phyloP scores from a whole-genome alignment of 768 basidiomycete species.

The Chalciporus chontae region DNA sequence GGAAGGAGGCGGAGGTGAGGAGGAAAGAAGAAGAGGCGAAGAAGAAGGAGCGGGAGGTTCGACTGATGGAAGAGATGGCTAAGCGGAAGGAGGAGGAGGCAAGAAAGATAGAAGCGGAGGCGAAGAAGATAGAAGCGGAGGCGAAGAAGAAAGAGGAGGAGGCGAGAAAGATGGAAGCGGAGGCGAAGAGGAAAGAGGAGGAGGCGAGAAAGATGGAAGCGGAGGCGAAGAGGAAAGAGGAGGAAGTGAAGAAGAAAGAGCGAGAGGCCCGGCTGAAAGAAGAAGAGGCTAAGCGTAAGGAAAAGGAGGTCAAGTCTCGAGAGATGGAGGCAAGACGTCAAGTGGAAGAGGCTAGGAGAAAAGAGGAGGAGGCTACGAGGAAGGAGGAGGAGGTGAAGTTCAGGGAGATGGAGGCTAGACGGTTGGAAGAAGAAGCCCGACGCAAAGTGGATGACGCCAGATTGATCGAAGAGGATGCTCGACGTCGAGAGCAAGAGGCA shows the following conservation, averaged over 20 bases:
- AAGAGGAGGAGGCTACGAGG: constrained; percentile 9
- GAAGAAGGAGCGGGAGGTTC: constrained; percentile 17
- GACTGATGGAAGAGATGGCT: constrained; percentile 25
- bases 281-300: constrained; percentile 26
- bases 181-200: constrained; percentile 26
- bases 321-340: constrained; percentile 22
- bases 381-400: constrained; percentile 18
- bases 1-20: constrained; percentile 18
- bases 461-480: constrained; percentile 20
- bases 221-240: constrained; percentile 29
- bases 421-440: constrained; percentile 6
- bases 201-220: constrained; percentile 25
- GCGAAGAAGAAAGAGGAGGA: constrained; percentile 24
- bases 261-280: constrained; percentile 17
- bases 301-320: constrained; percentile 28
- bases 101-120: constrained; percentile 24
- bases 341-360: constrained; percentile 11
- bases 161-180: constrained; percentile 25
- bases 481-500: constrained; percentile 24
- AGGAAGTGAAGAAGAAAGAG: constrained; percentile 28
- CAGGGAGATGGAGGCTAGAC: constrained; percentile 20
- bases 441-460: constrained; percentile 2
- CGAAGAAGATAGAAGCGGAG: constrained; percentile 25
- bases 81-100: constrained; percentile 24
- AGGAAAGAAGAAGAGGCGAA: constrained; percentile 27